phyloP scores from a whole-genome alignment of 352 stramenopile genomes.

The Pythium apleroticum region DNA sequence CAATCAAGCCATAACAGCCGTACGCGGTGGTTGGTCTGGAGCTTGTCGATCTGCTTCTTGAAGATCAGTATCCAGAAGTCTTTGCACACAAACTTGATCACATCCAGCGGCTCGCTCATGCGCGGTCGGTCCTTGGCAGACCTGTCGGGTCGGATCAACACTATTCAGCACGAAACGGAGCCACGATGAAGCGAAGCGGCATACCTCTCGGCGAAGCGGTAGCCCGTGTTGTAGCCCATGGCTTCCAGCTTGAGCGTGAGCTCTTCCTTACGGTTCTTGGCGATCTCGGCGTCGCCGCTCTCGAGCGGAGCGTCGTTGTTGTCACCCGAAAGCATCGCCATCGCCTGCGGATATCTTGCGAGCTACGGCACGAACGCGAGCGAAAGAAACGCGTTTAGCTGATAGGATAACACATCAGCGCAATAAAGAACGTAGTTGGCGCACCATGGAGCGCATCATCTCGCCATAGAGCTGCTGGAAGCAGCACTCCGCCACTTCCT shows the following conservation, averaged over 20 bases:
- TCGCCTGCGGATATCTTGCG: constrained; percentile 56
- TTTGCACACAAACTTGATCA: constrained; percentile 99
- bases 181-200: background rate
- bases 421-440: constrained; percentile 11
- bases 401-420: no score
- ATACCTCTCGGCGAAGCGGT: constrained; percentile 76
- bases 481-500: constrained; percentile 83
- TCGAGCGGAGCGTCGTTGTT: constrained; percentile 27
- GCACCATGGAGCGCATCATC: constrained; percentile 84
- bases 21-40: constrained; percentile 97
- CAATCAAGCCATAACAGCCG: background rate
- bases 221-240: constrained; percentile 88
- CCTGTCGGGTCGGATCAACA: no score
- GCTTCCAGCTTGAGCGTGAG: constrained; percentile 80
- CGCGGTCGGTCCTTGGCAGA: constrained; percentile 70
- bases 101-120: constrained; percentile 91
- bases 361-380: constrained; percentile 38
- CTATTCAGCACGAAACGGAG: no score
- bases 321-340: constrained; percentile 19
- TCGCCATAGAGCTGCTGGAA: constrained; percentile 89
- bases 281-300: constrained; percentile 43
- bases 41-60: constrained; percentile 98
- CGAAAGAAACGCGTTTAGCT: background rate
- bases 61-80: constrained; percentile 98
- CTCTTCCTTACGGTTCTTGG: constrained; percentile 66